Percentiles rank a stretch among this genome's conserved stretches.
These are phyloP conservation scores for Trichoderma arundinaceum DNA, from an alignment of 2,329 filamentous ascomycete genomes.

Conservation along the genomic window DNA sequence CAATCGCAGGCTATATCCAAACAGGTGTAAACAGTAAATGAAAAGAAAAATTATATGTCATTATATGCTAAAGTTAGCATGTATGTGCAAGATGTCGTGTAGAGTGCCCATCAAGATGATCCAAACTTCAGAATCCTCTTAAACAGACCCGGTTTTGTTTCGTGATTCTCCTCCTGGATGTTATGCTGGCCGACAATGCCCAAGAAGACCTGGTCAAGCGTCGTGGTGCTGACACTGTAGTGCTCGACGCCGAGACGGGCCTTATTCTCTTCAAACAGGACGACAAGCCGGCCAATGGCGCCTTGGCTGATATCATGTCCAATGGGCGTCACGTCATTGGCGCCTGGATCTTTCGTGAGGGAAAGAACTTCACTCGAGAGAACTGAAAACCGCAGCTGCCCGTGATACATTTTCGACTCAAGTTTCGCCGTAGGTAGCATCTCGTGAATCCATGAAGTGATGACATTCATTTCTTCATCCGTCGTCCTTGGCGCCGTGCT, in stretches of 20 bases:
- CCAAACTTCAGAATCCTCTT: constrained; percentile 15
- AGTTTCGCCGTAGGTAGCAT: constrained; percentile 69
- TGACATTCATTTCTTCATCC: constrained; percentile 67
- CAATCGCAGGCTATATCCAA: neutral
- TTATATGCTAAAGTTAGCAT: neutral
- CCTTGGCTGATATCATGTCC: constrained; percentile 46
- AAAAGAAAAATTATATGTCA: neutral
- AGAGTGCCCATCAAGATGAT: neutral
- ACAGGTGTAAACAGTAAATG: neutral
- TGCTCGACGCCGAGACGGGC: constrained; percentile 75
- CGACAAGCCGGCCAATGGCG: constrained; percentile 72
- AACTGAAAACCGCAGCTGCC: constrained; percentile 84
- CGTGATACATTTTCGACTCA: constrained; percentile 78
- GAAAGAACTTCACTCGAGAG: constrained; percentile 55
- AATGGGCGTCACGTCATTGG: constrained; percentile 36
- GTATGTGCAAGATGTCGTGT: neutral
- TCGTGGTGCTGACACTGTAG: constrained; percentile 86
- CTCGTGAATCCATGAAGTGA: constrained; percentile 68
- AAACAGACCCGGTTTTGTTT: constrained; percentile 39
- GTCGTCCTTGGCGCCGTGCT: constrained; percentile 74
- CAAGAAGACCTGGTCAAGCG: constrained; percentile 89
- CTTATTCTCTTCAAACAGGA: constrained; percentile 73
- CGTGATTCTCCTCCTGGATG: constrained; percentile 72
- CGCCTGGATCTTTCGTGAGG: constrained; percentile 34
- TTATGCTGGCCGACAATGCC: constrained; percentile 82